Percentiles rank a stretch among this genome's conserved stretches.
These are phyloP conservation scores for Begonia loranthoides DNA, from an alignment of 306 rosid species.

Conservation along the genomic window DNA sequence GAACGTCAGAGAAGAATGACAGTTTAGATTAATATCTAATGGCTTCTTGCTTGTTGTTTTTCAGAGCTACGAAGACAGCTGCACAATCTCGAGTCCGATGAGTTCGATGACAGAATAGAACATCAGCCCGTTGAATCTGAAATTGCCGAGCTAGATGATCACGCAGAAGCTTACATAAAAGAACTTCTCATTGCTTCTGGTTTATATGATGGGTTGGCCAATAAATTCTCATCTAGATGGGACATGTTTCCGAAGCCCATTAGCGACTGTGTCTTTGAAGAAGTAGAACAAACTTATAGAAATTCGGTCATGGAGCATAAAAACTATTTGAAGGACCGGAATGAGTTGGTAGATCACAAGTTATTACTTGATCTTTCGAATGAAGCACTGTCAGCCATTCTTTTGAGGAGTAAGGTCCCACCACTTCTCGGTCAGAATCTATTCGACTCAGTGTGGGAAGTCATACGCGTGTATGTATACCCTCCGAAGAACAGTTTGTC, in stretches of 20 bases:
- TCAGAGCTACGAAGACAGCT: slow-evolving; percentile 81
- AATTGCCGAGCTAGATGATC: slow-evolving; percentile 42
- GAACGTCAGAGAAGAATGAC: too few relatives aligned
- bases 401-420: slow-evolving; percentile 19
- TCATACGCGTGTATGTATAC: slow-evolving; percentile 22
- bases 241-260: slow-evolving; percentile 52
- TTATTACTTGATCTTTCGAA: slow-evolving; percentile 58
- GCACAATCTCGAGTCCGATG: slow-evolving; percentile 53
- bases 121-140: slow-evolving; percentile 34
- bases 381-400: slow-evolving; percentile 57
- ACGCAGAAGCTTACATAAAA: slow-evolving; percentile 73
- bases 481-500: slow-evolving; percentile 29
- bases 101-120: slow-evolving; percentile 19
- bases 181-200: slow-evolving; percentile 84
- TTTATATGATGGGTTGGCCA: slow-evolving; percentile 66
- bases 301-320: slow-evolving; percentile 22
- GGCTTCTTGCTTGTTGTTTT: slow-evolving; percentile 10
- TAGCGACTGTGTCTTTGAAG: slow-evolving; percentile 57
- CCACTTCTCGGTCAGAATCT: slow-evolving; percentile 54
- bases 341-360: slow-evolving; percentile 25
- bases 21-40: not conserved
- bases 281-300: slow-evolving; percentile 67
- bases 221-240: slow-evolving; percentile 42
- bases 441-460: slow-evolving; percentile 53
- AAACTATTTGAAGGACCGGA: slow-evolving; percentile 5